These are phyloP conservation scores for Hortiboletus campestris DNA, from an alignment of 768 basidiomycete genomes.

Conservation along the genomic window DNA sequence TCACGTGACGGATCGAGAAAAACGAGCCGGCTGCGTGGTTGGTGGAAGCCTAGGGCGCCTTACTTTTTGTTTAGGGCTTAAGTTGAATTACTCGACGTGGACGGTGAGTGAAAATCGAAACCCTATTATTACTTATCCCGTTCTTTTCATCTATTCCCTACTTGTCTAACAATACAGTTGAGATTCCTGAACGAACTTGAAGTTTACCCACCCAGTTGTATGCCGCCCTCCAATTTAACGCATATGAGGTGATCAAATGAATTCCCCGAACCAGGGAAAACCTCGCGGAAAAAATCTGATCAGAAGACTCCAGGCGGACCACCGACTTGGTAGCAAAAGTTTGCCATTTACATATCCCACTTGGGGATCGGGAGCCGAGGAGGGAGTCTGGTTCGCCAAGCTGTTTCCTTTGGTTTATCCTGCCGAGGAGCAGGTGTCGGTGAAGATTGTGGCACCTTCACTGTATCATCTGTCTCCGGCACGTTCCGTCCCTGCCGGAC, in stretches of 20 bases:
- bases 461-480: neutral
- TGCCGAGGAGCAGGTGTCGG: neutral
- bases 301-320: neutral
- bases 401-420: slow-evolving; percentile 4
- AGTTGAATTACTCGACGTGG: neutral
- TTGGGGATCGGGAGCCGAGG: slow-evolving; percentile 32
- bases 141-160: too few relatives aligned
- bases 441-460: neutral
- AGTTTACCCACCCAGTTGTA: too few relatives aligned
- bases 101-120: neutral
- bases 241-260: neutral
- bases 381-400: slow-evolving; percentile 29
- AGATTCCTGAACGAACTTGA: too few relatives aligned
- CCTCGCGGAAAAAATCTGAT: too few relatives aligned
- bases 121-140: neutral
- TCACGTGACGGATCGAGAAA: too few relatives aligned
- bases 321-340: neutral
- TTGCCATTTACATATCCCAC: slow-evolving; percentile 22
- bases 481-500: neutral
- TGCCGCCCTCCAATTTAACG: too few relatives aligned
- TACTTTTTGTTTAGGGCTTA: too few relatives aligned
- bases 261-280: too few relatives aligned
- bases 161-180: too few relatives aligned
- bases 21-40: too few relatives aligned
- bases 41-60: too few relatives aligned